Evolutionary conservation across 106 monocot species (phyloP).

Genomic region (Chionographis japonica): DNA sequence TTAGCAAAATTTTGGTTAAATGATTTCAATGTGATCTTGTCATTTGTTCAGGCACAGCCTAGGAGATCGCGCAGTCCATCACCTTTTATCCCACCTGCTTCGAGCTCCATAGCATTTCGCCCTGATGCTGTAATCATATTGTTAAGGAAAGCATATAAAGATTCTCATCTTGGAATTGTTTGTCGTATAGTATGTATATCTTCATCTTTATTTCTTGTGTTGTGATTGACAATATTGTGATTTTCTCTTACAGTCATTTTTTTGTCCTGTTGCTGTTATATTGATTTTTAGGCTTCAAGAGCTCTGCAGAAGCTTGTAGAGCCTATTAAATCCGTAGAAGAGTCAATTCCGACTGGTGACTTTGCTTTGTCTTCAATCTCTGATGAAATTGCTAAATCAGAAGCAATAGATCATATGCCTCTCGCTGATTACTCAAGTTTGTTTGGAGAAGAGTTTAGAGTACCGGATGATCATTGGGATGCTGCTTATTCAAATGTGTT

Average conservation of each 20-base stretch:
- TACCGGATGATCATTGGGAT: conserved; percentile 44
- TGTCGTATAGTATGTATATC: conserved; percentile 64
- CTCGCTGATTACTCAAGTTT: conserved; percentile 75
- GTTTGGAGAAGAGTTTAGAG: conserved; percentile 83
- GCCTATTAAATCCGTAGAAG: conserved; percentile 27
- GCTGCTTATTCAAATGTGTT: conserved; percentile 47
- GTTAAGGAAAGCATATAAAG: conserved; percentile 74
- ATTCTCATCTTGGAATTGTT: conserved; percentile 68
- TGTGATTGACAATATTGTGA: not conserved
- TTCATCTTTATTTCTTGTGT: not conserved
- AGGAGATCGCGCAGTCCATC: conserved; percentile 70
- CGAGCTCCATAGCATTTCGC: conserved; percentile 66
- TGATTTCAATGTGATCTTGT: not conserved
- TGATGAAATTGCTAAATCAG: conserved; percentile 36
- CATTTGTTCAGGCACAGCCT: conserved; percentile 55
- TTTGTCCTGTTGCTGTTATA: conserved; percentile 5
- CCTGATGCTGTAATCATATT: conserved; percentile 67
- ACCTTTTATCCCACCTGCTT: conserved; percentile 35
- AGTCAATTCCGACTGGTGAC: conserved; percentile 13
- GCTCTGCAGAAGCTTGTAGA: conserved; percentile 57
- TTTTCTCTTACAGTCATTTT: not conserved
- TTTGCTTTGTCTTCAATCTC: conserved; percentile 13
- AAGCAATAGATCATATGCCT: conserved; percentile 23
- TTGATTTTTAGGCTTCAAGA: conserved; percentile 53
- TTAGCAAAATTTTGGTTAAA: not conserved